Evolutionary conservation across 176 grass and related monocot species (phyloP).

Genomic region (Themeda triandra): DNA sequence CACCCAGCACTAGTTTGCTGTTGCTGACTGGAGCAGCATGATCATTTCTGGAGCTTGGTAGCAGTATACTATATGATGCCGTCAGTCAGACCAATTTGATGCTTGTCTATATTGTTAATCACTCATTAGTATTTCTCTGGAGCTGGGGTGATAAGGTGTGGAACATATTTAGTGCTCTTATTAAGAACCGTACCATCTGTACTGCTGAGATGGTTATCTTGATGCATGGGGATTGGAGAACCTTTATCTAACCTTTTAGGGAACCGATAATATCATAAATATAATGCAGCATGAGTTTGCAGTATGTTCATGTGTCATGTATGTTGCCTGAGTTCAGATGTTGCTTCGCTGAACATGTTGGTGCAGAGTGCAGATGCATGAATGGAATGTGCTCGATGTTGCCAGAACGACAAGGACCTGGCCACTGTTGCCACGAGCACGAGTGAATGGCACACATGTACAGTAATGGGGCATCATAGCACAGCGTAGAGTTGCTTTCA

Average conservation of each 20-base stretch:
- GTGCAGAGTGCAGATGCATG: neutral
- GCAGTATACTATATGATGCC: neutral
- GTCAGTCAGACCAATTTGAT: neutral
- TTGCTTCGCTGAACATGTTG: neutral
- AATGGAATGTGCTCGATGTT: neutral
- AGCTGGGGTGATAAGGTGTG: neutral
- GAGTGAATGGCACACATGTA: neutral
- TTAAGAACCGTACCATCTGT: neutral
- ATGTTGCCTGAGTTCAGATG: neutral
- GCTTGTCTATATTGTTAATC: constrained; percentile 2
- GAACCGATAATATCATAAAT: neutral
- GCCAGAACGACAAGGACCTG: neutral
- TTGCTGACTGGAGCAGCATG: neutral
- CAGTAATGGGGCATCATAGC: neutral
- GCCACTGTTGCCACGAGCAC: neutral
- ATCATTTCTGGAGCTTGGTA: neutral
- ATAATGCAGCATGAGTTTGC: constrained; percentile 14
- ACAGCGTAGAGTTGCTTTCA: neutral
- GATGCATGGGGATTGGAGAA: neutral
- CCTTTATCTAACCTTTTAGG: neutral
- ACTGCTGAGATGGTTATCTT: neutral
- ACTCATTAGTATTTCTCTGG: neutral
- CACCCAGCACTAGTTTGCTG: neutral
- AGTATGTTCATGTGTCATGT: neutral
- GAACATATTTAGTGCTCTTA: neutral